Percentiles rank a stretch among this genome's conserved stretches.
These are phyloP conservation scores for Sporothrix sp. DNA, from an alignment of 2,329 filamentous ascomycete genomes.

Conservation along the genomic window DNA sequence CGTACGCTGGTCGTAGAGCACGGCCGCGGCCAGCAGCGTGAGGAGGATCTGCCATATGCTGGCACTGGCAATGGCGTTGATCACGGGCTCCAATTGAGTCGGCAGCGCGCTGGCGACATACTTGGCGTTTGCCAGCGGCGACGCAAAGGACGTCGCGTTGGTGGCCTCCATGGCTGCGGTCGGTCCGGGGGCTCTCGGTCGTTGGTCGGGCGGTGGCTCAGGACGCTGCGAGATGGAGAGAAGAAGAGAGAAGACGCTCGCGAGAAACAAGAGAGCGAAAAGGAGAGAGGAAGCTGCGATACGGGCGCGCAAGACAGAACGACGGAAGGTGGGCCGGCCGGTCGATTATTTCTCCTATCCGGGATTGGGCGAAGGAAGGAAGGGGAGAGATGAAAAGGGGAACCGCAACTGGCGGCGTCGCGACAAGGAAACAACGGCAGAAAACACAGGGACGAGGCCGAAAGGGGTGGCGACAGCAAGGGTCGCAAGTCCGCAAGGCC, in stretches of 20 bases:
- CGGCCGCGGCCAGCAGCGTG: constrained; percentile 58
- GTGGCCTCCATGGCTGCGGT: constrained; percentile 23
- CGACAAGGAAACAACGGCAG: neutral
- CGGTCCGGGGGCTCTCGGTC: neutral
- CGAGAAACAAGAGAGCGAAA: neutral
- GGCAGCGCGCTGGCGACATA: constrained; percentile 40
- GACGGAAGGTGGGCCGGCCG: neutral
- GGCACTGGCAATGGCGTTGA: constrained; percentile 47
- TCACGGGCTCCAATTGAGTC: constrained; percentile 44
- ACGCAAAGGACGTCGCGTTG: constrained; percentile 57
- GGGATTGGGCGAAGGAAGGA: neutral
- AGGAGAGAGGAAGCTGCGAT: neutral
- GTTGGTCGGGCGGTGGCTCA: neutral
- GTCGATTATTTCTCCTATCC: constrained; percentile 12
- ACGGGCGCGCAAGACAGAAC: neutral
- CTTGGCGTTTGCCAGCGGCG: constrained; percentile 53
- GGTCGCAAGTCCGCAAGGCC: no score
- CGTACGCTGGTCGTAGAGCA: constrained; percentile 83
- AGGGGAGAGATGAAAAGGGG: neutral
- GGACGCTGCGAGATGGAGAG: neutral
- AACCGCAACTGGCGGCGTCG: neutral
- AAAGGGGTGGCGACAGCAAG: neutral
- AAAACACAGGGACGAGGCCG: neutral
- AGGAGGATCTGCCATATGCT: constrained; percentile 54
- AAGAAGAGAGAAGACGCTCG: neutral